Conservation (phyloP, 192 early-diverging fungal species). For the Diversispora epigaea region DNA sequence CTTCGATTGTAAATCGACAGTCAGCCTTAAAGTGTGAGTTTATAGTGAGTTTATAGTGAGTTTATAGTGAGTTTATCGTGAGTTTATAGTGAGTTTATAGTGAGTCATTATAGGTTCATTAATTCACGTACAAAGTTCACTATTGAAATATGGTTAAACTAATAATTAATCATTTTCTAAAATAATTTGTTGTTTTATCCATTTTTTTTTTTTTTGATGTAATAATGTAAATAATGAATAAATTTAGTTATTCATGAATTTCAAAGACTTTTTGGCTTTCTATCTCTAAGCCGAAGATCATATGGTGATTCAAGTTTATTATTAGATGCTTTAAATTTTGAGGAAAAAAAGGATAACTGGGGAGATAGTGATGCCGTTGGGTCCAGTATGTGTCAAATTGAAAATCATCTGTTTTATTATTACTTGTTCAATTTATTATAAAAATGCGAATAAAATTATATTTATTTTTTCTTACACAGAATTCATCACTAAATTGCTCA, state of each 20-base stretch:
- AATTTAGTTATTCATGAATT: constrained; percentile 40
- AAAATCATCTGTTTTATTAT: not conserved
- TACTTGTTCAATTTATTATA: not conserved
- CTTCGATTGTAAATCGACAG: not conserved
- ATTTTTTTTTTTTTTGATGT: not conserved
- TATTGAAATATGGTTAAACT: not conserved
- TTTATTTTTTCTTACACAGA: too few species aligned
- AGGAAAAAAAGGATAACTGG: not conserved
- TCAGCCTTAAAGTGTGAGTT: not conserved
- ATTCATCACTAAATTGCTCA: too few species aligned
- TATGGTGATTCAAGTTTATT: constrained; percentile 38
- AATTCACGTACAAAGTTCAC: too few species aligned
- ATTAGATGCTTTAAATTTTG: constrained; percentile 29
- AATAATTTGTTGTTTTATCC: not conserved
- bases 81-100: too few species aligned
- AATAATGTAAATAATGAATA: not conserved
- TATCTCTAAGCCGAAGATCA: constrained; percentile 34
- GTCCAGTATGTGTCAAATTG: not conserved
- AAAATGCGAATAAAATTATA: too few species aligned
- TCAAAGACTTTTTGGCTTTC: constrained; percentile 48
- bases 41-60: not conserved
- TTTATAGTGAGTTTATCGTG: too few species aligned
- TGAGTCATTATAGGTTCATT: too few species aligned
- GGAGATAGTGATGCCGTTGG: not conserved
- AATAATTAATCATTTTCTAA: too few species aligned